Percentiles rank a stretch among this genome's conserved stretches.
These are phyloP conservation scores for Penicillium robsamsonii DNA, from an alignment of 495 filamentous ascomycete genomes.

Conservation along the genomic window DNA sequence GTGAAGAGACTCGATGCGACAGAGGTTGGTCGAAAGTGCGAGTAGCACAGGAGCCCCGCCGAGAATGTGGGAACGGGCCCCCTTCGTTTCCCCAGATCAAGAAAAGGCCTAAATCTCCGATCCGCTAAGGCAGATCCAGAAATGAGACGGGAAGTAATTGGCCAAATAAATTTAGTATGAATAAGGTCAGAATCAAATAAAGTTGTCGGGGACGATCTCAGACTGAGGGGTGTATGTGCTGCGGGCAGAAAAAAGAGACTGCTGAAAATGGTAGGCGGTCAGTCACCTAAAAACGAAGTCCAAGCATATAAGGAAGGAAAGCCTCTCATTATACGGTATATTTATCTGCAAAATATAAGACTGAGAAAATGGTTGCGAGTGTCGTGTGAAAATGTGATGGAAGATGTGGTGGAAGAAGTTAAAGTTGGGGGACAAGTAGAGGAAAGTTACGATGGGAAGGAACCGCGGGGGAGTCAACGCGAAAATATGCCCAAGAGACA, in stretches of 20 bases:
- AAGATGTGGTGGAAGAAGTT: not conserved
- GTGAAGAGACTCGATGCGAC: conserved; percentile 21
- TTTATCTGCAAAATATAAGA: not conserved
- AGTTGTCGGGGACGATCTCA: not conserved
- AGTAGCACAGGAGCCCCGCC: conserved; percentile 34
- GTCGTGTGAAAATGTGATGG: not conserved
- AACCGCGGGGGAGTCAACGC: too few relatives aligned
- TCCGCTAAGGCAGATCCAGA: conserved; percentile 1
- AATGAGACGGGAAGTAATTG: conserved; percentile 6
- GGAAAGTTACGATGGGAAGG: too few relatives aligned
- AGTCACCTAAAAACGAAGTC: not conserved
- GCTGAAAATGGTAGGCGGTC: conserved; percentile 3
- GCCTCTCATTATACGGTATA: not conserved
- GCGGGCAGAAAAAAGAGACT: conserved; percentile 10
- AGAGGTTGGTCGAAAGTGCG: conserved; percentile 25
- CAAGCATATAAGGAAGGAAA: not conserved
- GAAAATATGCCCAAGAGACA: too few relatives aligned
- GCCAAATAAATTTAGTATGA: not conserved
- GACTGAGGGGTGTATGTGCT: conserved; percentile 9
- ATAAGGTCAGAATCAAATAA: not conserved
- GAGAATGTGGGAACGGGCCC: conserved; percentile 32
- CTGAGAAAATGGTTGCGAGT: not conserved
- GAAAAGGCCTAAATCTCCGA: conserved; percentile 4
- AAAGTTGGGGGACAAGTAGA: not conserved
- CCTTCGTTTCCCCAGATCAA: conserved; percentile 25